Percentiles rank a stretch among this genome's conserved stretches.
Evolutionary conservation across 345 rosid species (phyloP).

Genomic region (Rhizophora apiculata): DNA sequence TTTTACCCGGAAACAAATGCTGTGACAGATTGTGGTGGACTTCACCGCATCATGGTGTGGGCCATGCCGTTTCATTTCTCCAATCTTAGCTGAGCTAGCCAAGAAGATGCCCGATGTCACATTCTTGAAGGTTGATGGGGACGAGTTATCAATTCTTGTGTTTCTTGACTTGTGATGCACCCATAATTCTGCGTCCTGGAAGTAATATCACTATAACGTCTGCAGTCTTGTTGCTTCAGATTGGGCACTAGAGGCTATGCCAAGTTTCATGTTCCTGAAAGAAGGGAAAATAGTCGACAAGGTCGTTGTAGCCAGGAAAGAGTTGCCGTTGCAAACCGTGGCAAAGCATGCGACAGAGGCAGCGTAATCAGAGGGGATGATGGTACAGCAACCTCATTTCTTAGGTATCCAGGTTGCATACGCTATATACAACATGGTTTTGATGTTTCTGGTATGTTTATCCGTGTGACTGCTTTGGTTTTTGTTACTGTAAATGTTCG

Average conservation of each 20-base stretch:
- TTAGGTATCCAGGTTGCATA: no score
- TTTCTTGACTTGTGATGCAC: not conserved
- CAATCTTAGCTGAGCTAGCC: constrained; percentile 24
- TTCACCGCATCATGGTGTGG: constrained; percentile 37
- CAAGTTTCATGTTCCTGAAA: constrained; percentile 23
- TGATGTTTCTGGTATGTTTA: not conserved
- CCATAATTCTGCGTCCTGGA: no score
- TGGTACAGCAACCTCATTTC: no score
- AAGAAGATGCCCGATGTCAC: constrained; percentile 26
- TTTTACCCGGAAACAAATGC: not conserved
- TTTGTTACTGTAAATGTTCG: not conserved
- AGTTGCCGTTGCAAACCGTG: not conserved
- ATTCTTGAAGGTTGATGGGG: constrained; percentile 37
- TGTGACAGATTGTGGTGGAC: constrained; percentile 29
- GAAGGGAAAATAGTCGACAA: constrained; percentile 16
- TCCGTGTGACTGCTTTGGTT: not conserved
- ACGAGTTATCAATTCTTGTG: constrained; percentile 11
- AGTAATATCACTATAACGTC: not conserved
- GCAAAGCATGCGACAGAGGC: constrained; percentile 1
- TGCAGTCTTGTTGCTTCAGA: constrained; percentile 13
- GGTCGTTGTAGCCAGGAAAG: constrained; percentile 22
- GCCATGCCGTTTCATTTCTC: constrained; percentile 27
- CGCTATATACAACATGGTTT: not conserved
- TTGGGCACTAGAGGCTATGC: constrained; percentile 12
- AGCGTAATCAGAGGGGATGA: not conserved